These are phyloP conservation scores for Phytophthora niederhauseri DNA, from an alignment of 352 stramenopile species.

Conservation along the genomic window DNA sequence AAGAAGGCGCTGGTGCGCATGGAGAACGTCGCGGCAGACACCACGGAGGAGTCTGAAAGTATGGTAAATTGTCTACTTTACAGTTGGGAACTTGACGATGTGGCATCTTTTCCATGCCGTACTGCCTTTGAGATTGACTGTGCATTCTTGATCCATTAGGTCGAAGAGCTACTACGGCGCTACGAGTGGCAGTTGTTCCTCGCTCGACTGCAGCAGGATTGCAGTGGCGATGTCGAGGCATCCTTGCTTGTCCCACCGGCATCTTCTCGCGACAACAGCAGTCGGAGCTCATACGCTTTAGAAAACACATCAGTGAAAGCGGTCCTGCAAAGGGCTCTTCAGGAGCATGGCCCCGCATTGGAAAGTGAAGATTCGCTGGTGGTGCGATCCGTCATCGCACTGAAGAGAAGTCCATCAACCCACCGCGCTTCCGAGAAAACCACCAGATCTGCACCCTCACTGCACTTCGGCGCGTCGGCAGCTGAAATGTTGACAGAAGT, in stretches of 20 bases:
- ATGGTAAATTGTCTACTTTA: conserved; percentile 40
- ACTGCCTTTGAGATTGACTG: background rate
- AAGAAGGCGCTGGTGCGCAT: conserved; percentile 45
- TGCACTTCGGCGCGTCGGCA: conserved; percentile 39
- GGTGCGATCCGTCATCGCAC: conserved; percentile 28
- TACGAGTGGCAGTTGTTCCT: conserved; percentile 47
- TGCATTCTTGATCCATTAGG: conserved; percentile 12
- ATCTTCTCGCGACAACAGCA: background rate
- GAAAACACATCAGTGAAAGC: conserved; percentile 1
- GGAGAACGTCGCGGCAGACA: conserved; percentile 30
- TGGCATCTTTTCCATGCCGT: no score
- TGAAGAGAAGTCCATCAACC: conserved; percentile 6
- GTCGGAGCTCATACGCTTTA: background rate
- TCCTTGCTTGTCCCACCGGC: conserved; percentile 29
- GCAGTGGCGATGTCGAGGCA: conserved; percentile 16
- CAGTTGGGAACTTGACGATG: background rate
- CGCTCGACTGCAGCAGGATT: conserved; percentile 42
- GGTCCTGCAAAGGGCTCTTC: conserved; percentile 25
- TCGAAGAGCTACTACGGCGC: conserved; percentile 20
- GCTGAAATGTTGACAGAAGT: conserved; percentile 33
- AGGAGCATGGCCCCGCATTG: conserved; percentile 36
- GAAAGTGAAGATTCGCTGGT: conserved; percentile 19
- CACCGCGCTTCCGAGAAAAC: conserved; percentile 7
- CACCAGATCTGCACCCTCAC: conserved; percentile 21
- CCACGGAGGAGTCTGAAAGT: conserved; percentile 41